Percentiles rank a stretch among this genome's conserved stretches.
Evolutionary conservation across 2,329 filamentous ascomycete species (phyloP).

Genomic region (Fusarium nygamai): DNA sequence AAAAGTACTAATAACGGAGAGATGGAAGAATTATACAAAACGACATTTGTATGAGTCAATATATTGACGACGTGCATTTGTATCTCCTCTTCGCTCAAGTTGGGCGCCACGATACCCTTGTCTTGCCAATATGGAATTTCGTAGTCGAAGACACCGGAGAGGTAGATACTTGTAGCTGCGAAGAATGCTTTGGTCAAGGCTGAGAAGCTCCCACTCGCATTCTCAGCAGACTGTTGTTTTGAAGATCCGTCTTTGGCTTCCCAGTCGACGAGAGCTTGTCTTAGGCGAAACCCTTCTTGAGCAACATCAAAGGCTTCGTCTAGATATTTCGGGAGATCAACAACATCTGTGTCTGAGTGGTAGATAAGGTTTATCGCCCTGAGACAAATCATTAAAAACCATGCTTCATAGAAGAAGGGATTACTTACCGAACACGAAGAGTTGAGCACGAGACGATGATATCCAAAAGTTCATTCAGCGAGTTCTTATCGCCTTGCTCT

Average conservation of each 20-base stretch:
- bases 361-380: constrained; percentile 20
- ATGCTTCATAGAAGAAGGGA: fast-evolving
- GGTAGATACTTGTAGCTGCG: constrained; percentile 49
- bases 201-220: constrained; percentile 9
- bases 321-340: fast-evolving
- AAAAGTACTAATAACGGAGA: constrained; percentile 49
- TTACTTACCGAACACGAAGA: constrained; percentile 45
- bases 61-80: constrained; percentile 40
- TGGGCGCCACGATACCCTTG: constrained; percentile 36
- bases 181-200: constrained; percentile 40
- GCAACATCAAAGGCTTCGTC: constrained; percentile 9
- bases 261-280: constrained; percentile 32
- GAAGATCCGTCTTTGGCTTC: fast-evolving
- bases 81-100: constrained; percentile 33
- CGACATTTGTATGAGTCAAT: constrained; percentile 19
- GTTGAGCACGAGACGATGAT: constrained; percentile 46
- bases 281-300: constrained; percentile 30
- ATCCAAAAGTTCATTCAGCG: constrained; percentile 43
- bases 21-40: constrained; percentile 35
- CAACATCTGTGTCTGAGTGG: fast-evolving
- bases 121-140: constrained; percentile 45
- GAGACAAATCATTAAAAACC: fast-evolving
- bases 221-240: fast-evolving
- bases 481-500: fast-evolving
- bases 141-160: constrained; percentile 51